A percentile compares a stretch with the other conserved stretches of the same genome.
Conservation (phyloP, 345 rosid species). For the Iberis pinnata region DNA sequence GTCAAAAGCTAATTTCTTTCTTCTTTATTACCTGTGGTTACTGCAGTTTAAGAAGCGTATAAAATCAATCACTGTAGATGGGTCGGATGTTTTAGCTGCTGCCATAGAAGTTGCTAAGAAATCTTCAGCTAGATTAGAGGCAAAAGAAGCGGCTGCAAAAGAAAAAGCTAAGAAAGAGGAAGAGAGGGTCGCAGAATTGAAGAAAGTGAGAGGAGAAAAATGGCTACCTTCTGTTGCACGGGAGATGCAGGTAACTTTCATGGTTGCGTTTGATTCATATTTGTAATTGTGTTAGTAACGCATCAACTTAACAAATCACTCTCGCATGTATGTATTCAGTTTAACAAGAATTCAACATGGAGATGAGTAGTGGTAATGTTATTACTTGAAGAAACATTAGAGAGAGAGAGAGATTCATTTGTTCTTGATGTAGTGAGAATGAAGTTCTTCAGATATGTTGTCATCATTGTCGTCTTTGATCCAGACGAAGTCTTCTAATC, state of each 20-base stretch:
- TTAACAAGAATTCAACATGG: slow-evolving; percentile 2
- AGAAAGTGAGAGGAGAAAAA: slow-evolving; percentile 65
- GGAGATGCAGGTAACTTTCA: slow-evolving; percentile 36
- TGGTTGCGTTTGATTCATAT: background rate
- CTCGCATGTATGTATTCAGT: slow-evolving; percentile 11
- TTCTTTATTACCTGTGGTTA: background rate
- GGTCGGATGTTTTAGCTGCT: slow-evolving; percentile 49
- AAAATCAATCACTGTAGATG: slow-evolving; percentile 54
- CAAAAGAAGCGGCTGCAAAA: slow-evolving; percentile 54
- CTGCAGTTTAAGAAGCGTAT: slow-evolving; percentile 55
- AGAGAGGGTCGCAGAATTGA: slow-evolving; percentile 65
- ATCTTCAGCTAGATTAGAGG: slow-evolving; percentile 52
- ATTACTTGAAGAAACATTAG: background rate
- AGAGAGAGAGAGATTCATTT: background rate
- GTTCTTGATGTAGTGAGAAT: slow-evolving; percentile 23
- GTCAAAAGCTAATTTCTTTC: background rate
- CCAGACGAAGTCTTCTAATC: slow-evolving; percentile 32
- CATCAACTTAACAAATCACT: slow-evolving; percentile 2
- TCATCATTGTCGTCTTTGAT: slow-evolving; percentile 24
- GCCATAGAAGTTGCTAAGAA: slow-evolving; percentile 49
- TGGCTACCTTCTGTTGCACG: slow-evolving; percentile 80
- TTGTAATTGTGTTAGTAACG: background rate
- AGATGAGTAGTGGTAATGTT: background rate
- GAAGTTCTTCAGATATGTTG: slow-evolving; percentile 23
- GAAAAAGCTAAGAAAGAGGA: slow-evolving; percentile 75